A percentile compares a stretch with the other conserved stretches of the same genome.
These are phyloP conservation scores for Tripterygium wilfordii DNA, from an alignment of 177 flowering plant species.

Conservation along the genomic window DNA sequence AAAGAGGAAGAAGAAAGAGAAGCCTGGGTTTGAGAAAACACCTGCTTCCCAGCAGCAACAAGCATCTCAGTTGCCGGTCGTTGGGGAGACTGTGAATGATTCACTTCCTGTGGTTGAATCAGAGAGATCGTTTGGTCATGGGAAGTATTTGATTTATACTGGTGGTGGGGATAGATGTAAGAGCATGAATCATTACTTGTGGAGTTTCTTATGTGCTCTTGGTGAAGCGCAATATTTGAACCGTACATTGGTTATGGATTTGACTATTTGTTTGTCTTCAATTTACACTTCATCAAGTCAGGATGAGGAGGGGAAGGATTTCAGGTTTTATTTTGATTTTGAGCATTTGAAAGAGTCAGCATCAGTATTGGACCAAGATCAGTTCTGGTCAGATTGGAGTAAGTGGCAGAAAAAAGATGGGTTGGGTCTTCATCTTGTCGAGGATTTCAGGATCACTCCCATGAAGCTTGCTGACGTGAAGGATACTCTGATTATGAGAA, in stretches of 20 bases:
- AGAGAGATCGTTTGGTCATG: conserved; percentile 38
- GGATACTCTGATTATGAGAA: conserved; percentile 48
- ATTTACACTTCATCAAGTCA: conserved; percentile 28
- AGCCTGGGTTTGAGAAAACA: conserved; percentile 31
- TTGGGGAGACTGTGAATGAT: conserved; percentile 52
- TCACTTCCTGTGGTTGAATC: conserved; percentile 44
- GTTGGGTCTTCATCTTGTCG: conserved; percentile 38
- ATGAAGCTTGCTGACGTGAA: conserved; percentile 40
- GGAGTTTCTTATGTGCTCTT: conserved; percentile 58
- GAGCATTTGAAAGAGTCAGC: conserved; percentile 55
- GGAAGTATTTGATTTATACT: conserved; percentile 37
- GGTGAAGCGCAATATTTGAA: conserved; percentile 60
- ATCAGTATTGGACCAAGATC: conserved; percentile 45
- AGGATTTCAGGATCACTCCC: conserved; percentile 45
- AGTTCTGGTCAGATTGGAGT: conserved; percentile 53
- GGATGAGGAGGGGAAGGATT: conserved; percentile 59
- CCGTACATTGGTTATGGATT: conserved; percentile 50
- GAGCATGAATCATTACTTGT: conserved; percentile 53
- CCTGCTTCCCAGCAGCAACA: conserved; percentile 6
- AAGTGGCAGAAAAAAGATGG: conserved; percentile 41
- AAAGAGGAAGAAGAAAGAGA: conserved; percentile 47
- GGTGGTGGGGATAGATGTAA: conserved; percentile 61
- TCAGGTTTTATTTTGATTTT: conserved; percentile 55
- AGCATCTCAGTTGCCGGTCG: conserved; percentile 22
- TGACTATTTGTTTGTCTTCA: conserved; percentile 40